phyloP scores from a whole-genome alignment of 306 rosid genomes.

The Dicorynia guianensis region DNA sequence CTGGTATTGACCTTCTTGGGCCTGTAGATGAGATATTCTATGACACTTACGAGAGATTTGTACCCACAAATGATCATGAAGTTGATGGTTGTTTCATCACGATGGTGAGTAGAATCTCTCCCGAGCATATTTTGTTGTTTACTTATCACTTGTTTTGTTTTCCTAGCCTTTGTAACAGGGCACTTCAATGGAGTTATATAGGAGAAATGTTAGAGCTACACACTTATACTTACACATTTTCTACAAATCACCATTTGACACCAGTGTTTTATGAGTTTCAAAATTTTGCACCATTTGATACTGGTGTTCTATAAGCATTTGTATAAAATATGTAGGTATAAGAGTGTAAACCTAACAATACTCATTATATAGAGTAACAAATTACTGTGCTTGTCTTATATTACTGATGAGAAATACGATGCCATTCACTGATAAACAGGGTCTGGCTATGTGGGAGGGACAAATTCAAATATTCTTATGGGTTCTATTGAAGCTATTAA shows the following conservation, averaged over 20 bases:
- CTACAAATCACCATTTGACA: too few species aligned
- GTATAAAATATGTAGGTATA: too few species aligned
- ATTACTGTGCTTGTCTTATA: neutral
- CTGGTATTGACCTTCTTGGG: constrained; percentile 77
- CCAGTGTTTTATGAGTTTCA: too few species aligned
- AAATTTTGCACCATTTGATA: too few species aligned
- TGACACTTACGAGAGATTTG: constrained; percentile 72
- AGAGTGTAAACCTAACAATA: too few species aligned
- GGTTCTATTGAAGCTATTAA: constrained; percentile 8
- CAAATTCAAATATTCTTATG: neutral
- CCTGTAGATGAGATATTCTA: constrained; percentile 76
- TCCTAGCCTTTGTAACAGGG: constrained; percentile 28
- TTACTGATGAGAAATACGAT: neutral
- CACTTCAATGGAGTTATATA: constrained; percentile 7
- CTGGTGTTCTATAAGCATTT: too few species aligned
- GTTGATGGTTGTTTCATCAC: constrained; percentile 77
- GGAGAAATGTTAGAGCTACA: too few species aligned
- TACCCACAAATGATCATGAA: constrained; percentile 61
- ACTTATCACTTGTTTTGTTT: neutral
- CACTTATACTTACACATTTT: too few species aligned
- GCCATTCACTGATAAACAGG: neutral
- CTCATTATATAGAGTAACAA: neutral
- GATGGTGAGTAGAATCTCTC: constrained; percentile 52
- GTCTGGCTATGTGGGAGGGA: neutral
- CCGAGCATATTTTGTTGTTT: neutral